Evolutionary conservation across 1,284 basidiomycete species (phyloP).

Genomic region (Peniophora sp.): DNA sequence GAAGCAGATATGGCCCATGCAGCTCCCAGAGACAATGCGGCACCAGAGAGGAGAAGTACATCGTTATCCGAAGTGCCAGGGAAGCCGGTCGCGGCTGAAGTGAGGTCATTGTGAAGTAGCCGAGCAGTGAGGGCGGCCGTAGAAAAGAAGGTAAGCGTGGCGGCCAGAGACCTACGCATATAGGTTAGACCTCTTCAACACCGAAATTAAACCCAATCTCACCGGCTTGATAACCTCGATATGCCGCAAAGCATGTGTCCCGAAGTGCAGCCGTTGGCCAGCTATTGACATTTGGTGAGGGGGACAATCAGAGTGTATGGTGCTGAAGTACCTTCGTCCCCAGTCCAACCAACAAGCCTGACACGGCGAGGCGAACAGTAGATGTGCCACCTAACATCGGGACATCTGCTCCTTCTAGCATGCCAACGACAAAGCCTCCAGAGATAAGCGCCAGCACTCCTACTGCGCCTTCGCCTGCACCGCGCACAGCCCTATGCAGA

Average conservation of each 20-base stretch:
- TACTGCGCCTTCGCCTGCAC: conserved; percentile 31
- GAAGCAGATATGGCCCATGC: conserved; percentile 26
- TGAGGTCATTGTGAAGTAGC: conserved; percentile 27
- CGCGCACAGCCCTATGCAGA: conserved; percentile 43
- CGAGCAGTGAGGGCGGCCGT: conserved; percentile 41
- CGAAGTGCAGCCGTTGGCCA: conserved; percentile 54
- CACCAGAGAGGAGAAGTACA: conserved; percentile 27
- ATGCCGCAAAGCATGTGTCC: conserved; percentile 68
- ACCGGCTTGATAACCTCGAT: conserved; percentile 53
- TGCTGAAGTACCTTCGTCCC: conserved; percentile 44
- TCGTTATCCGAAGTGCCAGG: conserved; percentile 29
- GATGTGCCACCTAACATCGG: conserved; percentile 18
- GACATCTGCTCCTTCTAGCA: conserved; percentile 23
- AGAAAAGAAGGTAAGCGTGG: conserved; percentile 48
- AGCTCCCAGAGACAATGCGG: conserved; percentile 27
- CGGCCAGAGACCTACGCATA: conserved; percentile 15
- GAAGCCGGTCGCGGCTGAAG: conserved; percentile 16
- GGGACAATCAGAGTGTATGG: background rate
- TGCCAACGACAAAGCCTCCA: conserved; percentile 35
- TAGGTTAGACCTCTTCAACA: background rate
- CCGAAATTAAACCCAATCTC: conserved; percentile 8
- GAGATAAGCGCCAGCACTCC: conserved; percentile 34
- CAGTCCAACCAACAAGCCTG: conserved; percentile 55
- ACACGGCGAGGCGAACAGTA: conserved; percentile 28
- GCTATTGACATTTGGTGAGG: conserved; percentile 19